A percentile compares a stretch with the other conserved stretches of the same genome.
These are phyloP conservation scores for Anthostomella pinea DNA, from an alignment of 2,329 filamentous ascomycete genomes.

Conservation along the genomic window DNA sequence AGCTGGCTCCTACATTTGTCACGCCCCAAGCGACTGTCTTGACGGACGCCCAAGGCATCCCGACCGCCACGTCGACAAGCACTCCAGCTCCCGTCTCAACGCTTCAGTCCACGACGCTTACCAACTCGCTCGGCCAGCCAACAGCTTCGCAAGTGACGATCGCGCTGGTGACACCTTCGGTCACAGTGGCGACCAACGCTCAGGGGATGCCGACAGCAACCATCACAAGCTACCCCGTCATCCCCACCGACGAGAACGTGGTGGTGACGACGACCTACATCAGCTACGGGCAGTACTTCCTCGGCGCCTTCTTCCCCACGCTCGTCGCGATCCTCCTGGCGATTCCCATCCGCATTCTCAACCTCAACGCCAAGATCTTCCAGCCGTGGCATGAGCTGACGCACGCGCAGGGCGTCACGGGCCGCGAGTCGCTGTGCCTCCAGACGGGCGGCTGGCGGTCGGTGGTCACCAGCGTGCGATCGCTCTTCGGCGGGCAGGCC, in stretches of 20 bases:
- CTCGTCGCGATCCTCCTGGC: slow-evolving; percentile 20
- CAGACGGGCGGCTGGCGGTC: slow-evolving; percentile 23
- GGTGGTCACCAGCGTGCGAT: slow-evolving; percentile 20
- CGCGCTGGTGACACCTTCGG: background rate
- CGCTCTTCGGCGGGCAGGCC: slow-evolving; percentile 21
- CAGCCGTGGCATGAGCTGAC: slow-evolving; percentile 39
- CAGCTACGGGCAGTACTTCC: slow-evolving; percentile 20
- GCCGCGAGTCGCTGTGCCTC: slow-evolving; percentile 31
- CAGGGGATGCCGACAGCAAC: background rate
- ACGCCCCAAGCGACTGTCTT: slow-evolving; percentile 5
- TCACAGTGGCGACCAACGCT: background rate
- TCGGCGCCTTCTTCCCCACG: slow-evolving; percentile 22
- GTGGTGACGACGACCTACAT: slow-evolving; percentile 3
- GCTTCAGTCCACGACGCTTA: slow-evolving; percentile 15
- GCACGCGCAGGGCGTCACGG: slow-evolving; percentile 27
- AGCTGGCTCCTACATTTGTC: slow-evolving; percentile 13
- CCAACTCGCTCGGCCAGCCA: slow-evolving; percentile 1
- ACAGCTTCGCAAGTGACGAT: background rate
- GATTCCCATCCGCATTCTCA: slow-evolving; percentile 21
- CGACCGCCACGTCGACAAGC: slow-evolving; percentile 9
- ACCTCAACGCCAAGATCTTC: slow-evolving; percentile 24
- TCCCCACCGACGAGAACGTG: background rate
- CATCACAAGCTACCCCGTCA: background rate
- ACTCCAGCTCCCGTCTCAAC: slow-evolving; percentile 15
- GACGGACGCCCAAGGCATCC: slow-evolving; percentile 12